A percentile compares a stretch with the other conserved stretches of the same genome.
Conservation (phyloP, 2,329 filamentous ascomycete genomes). For the Zopfia rhizophila region DNA sequence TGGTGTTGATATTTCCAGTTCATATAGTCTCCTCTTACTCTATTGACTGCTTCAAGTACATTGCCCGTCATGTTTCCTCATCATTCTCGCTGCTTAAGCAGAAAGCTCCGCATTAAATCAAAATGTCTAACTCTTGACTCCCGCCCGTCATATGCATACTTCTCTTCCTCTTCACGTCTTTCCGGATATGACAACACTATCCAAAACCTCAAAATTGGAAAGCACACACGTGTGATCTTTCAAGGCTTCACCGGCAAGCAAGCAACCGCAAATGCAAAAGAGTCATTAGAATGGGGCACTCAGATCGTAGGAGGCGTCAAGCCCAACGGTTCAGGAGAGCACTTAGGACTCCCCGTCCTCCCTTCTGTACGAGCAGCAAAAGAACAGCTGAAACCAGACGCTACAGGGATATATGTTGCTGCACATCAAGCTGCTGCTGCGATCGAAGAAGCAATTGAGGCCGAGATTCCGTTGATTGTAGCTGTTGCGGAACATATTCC, state of each 20-base stretch:
- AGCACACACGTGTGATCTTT: constrained; percentile 74
- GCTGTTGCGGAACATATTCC: constrained; percentile 85
- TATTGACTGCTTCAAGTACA: too few relatives aligned
- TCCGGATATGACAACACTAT: constrained; percentile 70
- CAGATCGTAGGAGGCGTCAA: constrained; percentile 83
- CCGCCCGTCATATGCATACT: constrained; percentile 25
- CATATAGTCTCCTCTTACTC: too few relatives aligned
- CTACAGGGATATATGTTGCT: constrained; percentile 82
- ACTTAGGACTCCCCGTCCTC: constrained; percentile 77
- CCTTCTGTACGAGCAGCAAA: constrained; percentile 75
- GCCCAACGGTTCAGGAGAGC: constrained; percentile 74
- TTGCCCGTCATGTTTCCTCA: too few relatives aligned
- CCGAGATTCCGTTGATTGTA: constrained; percentile 80
- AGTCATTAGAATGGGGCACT: constrained; percentile 81
- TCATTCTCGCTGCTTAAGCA: constrained; percentile 18
- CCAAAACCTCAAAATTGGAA: constrained; percentile 72
- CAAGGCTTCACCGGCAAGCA: constrained; percentile 76
- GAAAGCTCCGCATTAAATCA: constrained; percentile 3
- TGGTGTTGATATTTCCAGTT: too few relatives aligned
- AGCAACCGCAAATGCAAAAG: constrained; percentile 79
- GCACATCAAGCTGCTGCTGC: constrained; percentile 77
- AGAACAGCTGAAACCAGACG: constrained; percentile 76
- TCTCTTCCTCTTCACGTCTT: constrained; percentile 40
- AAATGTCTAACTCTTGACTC: constrained; percentile 2
- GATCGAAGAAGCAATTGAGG: constrained; percentile 83